A percentile compares a stretch with the other conserved stretches of the same genome.
phyloP scores from a whole-genome alignment of 768 basidiomycete species.

The Nevesoporus exiguus region DNA sequence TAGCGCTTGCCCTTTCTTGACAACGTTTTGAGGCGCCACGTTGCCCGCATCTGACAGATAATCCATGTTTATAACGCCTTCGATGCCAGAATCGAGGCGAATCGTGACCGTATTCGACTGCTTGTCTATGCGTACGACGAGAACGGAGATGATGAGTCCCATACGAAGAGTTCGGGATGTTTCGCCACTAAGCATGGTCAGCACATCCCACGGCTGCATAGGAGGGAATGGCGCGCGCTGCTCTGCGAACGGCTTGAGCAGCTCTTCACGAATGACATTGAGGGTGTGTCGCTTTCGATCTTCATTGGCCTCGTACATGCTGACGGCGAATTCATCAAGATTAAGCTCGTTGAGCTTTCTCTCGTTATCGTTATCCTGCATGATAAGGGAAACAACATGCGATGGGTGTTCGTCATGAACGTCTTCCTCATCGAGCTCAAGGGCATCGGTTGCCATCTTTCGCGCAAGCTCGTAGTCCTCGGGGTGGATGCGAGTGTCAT shows the following conservation, averaged over 20 bases:
- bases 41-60: constrained; percentile 53
- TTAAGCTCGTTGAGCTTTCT: constrained; percentile 87
- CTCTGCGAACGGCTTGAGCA: constrained; percentile 79
- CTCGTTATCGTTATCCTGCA: constrained; percentile 75
- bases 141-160: constrained; percentile 80
- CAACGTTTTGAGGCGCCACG: constrained; percentile 41
- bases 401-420: constrained; percentile 90
- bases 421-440: constrained; percentile 98
- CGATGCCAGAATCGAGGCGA: constrained; percentile 90
- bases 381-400: constrained; percentile 79
- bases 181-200: constrained; percentile 96
- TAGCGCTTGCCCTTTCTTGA: constrained; percentile 78
- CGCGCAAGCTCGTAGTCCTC: constrained; percentile 97
- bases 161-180: constrained; percentile 70
- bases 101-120: constrained; percentile 49
- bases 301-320: constrained; percentile 77
- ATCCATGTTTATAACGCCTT: constrained; percentile 65
- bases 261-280: constrained; percentile 83
- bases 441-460: constrained; percentile 97
- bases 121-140: constrained; percentile 52
- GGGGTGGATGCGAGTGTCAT: constrained; percentile 93
- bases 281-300: constrained; percentile 88
- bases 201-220: constrained; percentile 72
- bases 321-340: constrained; percentile 93
- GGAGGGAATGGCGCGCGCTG: constrained; percentile 58